Conservation (phyloP, 2,329 filamentous ascomycete species). For the Stagonosporopsis vannaccii region DNA sequence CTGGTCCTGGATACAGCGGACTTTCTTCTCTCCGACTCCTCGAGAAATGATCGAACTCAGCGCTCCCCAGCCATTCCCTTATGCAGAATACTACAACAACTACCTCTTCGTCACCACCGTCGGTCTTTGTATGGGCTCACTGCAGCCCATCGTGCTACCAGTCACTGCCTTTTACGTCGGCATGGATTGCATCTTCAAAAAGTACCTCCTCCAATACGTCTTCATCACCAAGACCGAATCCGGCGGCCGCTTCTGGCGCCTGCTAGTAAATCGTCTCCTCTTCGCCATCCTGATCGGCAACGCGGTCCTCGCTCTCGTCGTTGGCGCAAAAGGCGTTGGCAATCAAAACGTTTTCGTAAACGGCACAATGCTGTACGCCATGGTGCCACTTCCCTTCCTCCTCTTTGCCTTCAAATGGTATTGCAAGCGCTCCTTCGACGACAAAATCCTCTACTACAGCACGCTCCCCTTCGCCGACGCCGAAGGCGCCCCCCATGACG, state of each 20-base stretch:
- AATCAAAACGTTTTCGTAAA: constrained; percentile 50
- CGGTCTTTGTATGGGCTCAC: constrained; percentile 78
- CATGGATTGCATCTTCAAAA: constrained; percentile 88
- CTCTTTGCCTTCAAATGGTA: constrained; percentile 85
- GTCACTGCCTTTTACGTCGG: constrained; percentile 88
- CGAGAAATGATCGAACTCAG: constrained; percentile 91
- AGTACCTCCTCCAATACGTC: constrained; percentile 84
- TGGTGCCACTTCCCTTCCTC: constrained; percentile 78
- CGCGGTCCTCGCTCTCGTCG: constrained; percentile 76
- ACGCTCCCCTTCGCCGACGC: constrained; percentile 61
- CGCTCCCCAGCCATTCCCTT: constrained; percentile 90
- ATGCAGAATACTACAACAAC: constrained; percentile 97
- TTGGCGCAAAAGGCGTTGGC: constrained; percentile 69
- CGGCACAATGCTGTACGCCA: constrained; percentile 67
- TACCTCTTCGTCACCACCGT: constrained; percentile 93
- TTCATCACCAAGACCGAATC: constrained; percentile 97
- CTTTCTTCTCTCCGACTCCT: constrained; percentile 85
- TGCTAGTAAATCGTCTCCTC: constrained; percentile 89
- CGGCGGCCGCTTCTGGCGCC: constrained; percentile 88
- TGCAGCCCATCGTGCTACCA: constrained; percentile 87
- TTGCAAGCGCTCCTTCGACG: constrained; percentile 77
- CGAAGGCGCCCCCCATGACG: constrained; percentile 55
- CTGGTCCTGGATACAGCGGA: constrained; percentile 80
- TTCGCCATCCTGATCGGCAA: constrained; percentile 82
- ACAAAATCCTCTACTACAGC: constrained; percentile 80